Conservation (phyloP, 805 yeast genomes). For the Candida tallmaniae region DNA sequence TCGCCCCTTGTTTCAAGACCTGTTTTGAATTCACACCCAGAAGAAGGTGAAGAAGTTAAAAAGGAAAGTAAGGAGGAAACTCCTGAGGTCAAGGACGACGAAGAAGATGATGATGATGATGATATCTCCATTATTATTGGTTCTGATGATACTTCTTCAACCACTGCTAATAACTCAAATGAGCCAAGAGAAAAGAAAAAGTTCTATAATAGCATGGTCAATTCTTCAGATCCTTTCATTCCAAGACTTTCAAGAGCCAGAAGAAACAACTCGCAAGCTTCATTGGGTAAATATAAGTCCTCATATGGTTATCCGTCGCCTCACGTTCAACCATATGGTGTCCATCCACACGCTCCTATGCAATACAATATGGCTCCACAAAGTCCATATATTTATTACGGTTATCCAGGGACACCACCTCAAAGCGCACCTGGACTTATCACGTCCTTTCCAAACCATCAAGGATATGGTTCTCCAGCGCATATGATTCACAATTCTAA, state of each 20-base stretch:
- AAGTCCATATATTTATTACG: neutral
- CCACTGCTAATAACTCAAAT: slow-evolving; percentile 15
- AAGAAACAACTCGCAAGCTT: slow-evolving; percentile 11
- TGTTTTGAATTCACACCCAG: neutral
- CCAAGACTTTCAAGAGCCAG: slow-evolving; percentile 5
- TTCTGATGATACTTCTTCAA: slow-evolving; percentile 24
- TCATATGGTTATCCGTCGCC: slow-evolving; percentile 2
- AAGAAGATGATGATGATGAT: slow-evolving; percentile 30
- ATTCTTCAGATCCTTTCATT: slow-evolving; percentile 20
- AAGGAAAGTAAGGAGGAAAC: neutral
- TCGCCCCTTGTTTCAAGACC: neutral
- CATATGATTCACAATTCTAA: neutral
- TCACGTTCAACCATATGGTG: slow-evolving; percentile 1
- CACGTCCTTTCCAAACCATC: too few species aligned
- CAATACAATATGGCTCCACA: neutral
- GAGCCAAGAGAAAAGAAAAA: slow-evolving; percentile 10
- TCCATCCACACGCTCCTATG: slow-evolving; percentile 1
- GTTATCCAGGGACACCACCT: slow-evolving; percentile 2
- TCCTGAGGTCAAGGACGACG: slow-evolving; percentile 5
- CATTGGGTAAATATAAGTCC: slow-evolving; percentile 14
- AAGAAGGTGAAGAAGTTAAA: neutral
- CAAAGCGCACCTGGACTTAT: too few species aligned
- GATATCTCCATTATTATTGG: slow-evolving; percentile 37
- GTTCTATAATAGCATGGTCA: slow-evolving; percentile 8
- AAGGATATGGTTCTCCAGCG: neutral